Evolutionary conservation across 768 basidiomycete species (phyloP).

Genomic region (Boletus patriciae): DNA sequence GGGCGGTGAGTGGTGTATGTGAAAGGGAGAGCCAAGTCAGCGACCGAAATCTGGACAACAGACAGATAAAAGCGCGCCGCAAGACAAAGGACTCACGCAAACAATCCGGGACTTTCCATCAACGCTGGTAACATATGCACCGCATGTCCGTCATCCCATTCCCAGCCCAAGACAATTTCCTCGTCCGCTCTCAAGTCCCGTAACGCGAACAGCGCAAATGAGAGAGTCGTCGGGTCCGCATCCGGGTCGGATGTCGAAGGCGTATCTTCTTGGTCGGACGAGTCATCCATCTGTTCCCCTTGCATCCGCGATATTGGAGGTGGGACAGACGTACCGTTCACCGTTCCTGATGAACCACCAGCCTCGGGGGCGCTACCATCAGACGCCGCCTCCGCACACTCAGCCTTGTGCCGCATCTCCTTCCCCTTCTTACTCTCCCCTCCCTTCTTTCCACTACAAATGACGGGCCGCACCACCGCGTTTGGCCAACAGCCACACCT

Average conservation of each 20-base stretch:
- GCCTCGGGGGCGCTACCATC: not conserved
- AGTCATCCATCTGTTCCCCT: conserved; percentile 13
- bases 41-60: not conserved
- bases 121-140: conserved; percentile 76
- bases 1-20: too few species aligned
- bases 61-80: not conserved
- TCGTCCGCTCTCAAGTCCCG: conserved; percentile 73
- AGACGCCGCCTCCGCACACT: conserved; percentile 12
- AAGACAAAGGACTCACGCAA: conserved; percentile 48
- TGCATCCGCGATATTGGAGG: conserved; percentile 8
- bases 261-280: conserved; percentile 21
- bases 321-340: conserved; percentile 12
- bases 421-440: conserved; percentile 18
- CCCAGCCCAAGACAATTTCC: conserved; percentile 90
- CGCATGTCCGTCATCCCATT: conserved; percentile 93
- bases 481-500: conserved; percentile 58
- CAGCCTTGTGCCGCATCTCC: conserved; percentile 17
- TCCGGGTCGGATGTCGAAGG: conserved; percentile 19
- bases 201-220: conserved; percentile 80
- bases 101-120: conserved; percentile 54
- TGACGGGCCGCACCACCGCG: conserved; percentile 44
- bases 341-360: conserved; percentile 1
- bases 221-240: conserved; percentile 42
- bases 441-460: conserved; percentile 34
- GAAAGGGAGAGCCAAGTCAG: conserved; percentile 8